These are phyloP conservation scores for Huntiella abstrusa DNA, from an alignment of 2,329 filamentous ascomycete genomes.

Conservation along the genomic window DNA sequence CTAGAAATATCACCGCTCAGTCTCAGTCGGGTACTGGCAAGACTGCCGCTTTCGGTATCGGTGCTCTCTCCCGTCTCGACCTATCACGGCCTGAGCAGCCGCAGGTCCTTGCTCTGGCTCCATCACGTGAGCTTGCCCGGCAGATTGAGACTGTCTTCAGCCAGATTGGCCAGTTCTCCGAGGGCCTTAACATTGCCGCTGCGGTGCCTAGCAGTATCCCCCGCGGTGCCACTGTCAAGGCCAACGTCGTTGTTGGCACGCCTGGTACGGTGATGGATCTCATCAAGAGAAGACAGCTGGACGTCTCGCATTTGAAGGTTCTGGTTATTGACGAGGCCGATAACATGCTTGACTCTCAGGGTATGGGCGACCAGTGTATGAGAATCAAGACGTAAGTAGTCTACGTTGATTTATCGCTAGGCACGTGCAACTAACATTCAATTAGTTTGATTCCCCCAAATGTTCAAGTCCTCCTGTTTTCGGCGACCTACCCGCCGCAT, in stretches of 20 bases:
- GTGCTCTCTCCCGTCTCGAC: conserved; percentile 75
- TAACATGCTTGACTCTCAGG: conserved; percentile 95
- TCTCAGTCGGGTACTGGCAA: conserved; percentile 99
- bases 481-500: conserved; percentile 74
- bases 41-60: conserved; percentile 89
- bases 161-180: conserved; percentile 69
- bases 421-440: conserved; percentile 14
- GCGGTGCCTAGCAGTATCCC: conserved; percentile 64
- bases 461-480: conserved; percentile 87
- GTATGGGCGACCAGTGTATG: conserved; percentile 84
- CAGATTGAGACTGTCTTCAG: conserved; percentile 79
- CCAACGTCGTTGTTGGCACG: conserved; percentile 76
- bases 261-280: conserved; percentile 85
- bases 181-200: conserved; percentile 55
- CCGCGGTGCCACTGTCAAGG: conserved; percentile 48
- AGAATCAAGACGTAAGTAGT: conserved; percentile 62
- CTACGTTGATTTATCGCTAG: no score
- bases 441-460: conserved; percentile 50
- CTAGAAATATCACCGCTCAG: conserved; percentile 87
- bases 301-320: conserved; percentile 53
- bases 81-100: conserved; percentile 47
- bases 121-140: conserved; percentile 81
- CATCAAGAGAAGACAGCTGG: conserved; percentile 57
- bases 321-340: conserved; percentile 93
- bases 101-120: conserved; percentile 77